Evolutionary conservation across 257 asterid genomes (phyloP).

Genomic region (Solanum piurae): DNA sequence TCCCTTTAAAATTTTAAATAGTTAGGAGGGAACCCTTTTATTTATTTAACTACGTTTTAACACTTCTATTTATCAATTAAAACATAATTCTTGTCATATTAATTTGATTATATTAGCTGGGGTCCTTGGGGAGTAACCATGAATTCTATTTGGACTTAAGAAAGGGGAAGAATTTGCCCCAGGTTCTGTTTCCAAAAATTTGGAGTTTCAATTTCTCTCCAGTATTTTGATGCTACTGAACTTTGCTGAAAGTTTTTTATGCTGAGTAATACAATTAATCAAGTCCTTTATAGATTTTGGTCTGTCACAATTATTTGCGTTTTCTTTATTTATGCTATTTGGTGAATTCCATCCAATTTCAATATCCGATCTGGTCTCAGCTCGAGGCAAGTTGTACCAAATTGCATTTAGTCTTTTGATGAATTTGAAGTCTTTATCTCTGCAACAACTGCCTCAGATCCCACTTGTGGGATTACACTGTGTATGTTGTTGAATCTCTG

Average conservation of each 20-base stretch:
- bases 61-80: neutral
- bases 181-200: neutral
- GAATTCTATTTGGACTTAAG: neutral
- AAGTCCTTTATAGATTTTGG: neutral
- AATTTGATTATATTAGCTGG: neutral
- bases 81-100: neutral
- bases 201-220: neutral
- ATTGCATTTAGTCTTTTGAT: neutral
- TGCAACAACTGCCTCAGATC: neutral
- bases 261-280: neutral
- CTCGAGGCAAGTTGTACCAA: neutral
- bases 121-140: neutral
- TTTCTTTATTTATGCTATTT: neutral
- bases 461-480: neutral
- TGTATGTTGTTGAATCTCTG: neutral
- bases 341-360: neutral
- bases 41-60: neutral
- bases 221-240: neutral
- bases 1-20: neutral
- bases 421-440: neutral
- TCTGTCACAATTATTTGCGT: neutral
- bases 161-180: neutral
- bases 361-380: neutral
- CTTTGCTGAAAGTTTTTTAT: neutral
- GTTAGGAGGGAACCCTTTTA: neutral